Conservation (phyloP, 805 yeast species). For the Candida ovalis region DNA sequence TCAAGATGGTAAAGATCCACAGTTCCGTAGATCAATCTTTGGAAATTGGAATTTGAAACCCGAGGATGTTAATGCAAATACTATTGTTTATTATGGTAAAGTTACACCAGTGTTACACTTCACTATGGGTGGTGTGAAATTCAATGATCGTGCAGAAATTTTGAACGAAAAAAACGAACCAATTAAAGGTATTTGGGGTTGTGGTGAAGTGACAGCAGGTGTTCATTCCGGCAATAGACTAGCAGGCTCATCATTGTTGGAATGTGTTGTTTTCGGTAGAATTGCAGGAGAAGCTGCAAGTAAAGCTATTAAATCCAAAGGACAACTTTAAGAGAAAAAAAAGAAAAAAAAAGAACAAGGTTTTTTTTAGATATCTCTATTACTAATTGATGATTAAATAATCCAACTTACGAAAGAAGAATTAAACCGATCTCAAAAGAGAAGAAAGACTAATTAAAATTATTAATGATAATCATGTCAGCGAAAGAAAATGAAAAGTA, state of each 20-base stretch:
- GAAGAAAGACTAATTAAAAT: no score
- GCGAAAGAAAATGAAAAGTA: no score
- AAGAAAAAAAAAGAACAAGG: no score
- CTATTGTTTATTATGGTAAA: slow-evolving; percentile 44
- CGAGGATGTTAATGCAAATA: slow-evolving; percentile 8
- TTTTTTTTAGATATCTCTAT: no score
- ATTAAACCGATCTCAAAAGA: no score
- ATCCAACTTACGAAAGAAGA: no score
- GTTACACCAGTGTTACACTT: slow-evolving; percentile 59
- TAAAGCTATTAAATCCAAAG: slow-evolving; percentile 2
- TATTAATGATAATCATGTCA: no score
- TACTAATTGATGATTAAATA: no score
- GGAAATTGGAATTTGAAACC: slow-evolving; percentile 17
- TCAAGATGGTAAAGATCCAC: slow-evolving; percentile 1
- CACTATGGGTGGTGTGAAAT: slow-evolving; percentile 66
- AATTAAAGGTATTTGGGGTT: slow-evolving; percentile 54
- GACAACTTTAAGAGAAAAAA: not conserved
- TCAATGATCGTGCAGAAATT: slow-evolving; percentile 42
- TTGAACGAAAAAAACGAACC: slow-evolving; percentile 27
- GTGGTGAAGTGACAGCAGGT: slow-evolving; percentile 69
- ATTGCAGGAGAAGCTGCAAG: slow-evolving; percentile 43
- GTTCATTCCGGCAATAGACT: slow-evolving; percentile 65
- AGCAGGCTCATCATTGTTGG: slow-evolving; percentile 58
- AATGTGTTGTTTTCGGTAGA: slow-evolving; percentile 62
- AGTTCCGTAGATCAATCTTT: slow-evolving; percentile 12